A percentile compares a stretch with the other conserved stretches of the same genome.
phyloP scores from a whole-genome alignment of 1,284 basidiomycete species.

The Wallemia ichthyophaga region DNA sequence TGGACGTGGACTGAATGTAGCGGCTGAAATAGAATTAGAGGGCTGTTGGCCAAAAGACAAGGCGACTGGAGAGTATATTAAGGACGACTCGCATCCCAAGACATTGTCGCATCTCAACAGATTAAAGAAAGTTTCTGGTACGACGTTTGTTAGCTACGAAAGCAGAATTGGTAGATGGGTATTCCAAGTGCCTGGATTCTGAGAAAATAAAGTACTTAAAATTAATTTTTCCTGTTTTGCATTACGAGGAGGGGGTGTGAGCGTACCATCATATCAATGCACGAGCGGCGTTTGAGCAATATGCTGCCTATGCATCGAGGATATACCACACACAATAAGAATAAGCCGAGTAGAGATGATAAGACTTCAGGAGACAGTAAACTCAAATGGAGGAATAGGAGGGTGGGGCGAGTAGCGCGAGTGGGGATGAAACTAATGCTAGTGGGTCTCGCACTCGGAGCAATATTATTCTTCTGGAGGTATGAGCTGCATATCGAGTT shows the following conservation, averaged over 20 bases:
- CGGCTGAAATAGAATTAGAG: constrained; percentile 45
- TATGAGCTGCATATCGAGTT: constrained; percentile 59
- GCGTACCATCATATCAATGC: too few relatives aligned
- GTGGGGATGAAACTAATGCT: constrained; percentile 7
- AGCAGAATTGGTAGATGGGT: constrained; percentile 60
- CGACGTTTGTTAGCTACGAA: constrained; percentile 56
- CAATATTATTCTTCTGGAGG: constrained; percentile 23
- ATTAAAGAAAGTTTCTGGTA: constrained; percentile 55
- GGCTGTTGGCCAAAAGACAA: constrained; percentile 75
- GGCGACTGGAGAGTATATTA: constrained; percentile 65
- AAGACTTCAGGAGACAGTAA: neutral
- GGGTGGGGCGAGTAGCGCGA: neutral
- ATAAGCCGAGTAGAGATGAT: neutral
- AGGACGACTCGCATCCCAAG: constrained; percentile 41
- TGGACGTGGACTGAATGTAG: constrained; percentile 68
- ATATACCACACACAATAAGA: neutral
- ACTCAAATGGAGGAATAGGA: neutral
- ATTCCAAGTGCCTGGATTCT: constrained; percentile 32
- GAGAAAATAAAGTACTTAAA: neutral
- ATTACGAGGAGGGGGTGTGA: too few relatives aligned
- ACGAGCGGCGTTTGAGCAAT: neutral
- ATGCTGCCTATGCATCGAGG: neutral
- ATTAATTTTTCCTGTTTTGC: neutral
- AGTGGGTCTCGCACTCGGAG: constrained; percentile 15
- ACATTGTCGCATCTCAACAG: constrained; percentile 51